Evolutionary conservation across 1,139 yeast species (phyloP), one percentile per base, ranked within the genome.

Genomic region (Kurtzmaniella quercitrusa): DNA sequence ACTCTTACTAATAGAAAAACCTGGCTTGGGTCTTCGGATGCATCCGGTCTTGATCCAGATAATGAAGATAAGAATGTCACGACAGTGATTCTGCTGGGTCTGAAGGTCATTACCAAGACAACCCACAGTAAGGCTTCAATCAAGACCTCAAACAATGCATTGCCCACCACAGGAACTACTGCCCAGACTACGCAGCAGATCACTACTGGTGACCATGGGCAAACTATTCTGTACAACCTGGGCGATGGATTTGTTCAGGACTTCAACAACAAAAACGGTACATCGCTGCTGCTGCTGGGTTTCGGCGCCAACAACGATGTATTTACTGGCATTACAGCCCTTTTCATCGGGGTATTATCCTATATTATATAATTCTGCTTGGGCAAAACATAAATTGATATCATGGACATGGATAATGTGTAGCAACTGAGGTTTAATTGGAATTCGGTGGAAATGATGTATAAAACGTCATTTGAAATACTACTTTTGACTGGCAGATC

Each of bases 21-120:
- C 11, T 68, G 78, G 61, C 64, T 88, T 43, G 86, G 81, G 17
- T 72, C 77, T 37, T 59, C 63, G 20, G 80, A 76, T 38, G 87
- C 84, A 19, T 71, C 81, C 33, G 96, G 96, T 14, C 68, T 79
- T 44, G 75, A 85, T 59, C 81, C 84, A 38, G 66, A 73, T 46
- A 68, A 70, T 48, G 66, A 65, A 38, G 45, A 30, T 19, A 36
- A 36, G 36, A 34, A 19, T 48, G 49, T 33, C 36, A 41, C 36
- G 35, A 37, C 36, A 20, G 45, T 35, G 15, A 39, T 33, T 12
- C 40, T 38, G 16, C 37, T 39, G 23, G 45, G 42, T 12, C 33
- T 35, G 12, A n/a, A 23, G 2, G 39, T 38, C 3, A 3, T 19
- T 14, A 18, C 33, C 33, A 26, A 18, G 17, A 41, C 42, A 19